Conservation (phyloP, 805 yeast genomes). For the Barnettozyma siamensis region DNA sequence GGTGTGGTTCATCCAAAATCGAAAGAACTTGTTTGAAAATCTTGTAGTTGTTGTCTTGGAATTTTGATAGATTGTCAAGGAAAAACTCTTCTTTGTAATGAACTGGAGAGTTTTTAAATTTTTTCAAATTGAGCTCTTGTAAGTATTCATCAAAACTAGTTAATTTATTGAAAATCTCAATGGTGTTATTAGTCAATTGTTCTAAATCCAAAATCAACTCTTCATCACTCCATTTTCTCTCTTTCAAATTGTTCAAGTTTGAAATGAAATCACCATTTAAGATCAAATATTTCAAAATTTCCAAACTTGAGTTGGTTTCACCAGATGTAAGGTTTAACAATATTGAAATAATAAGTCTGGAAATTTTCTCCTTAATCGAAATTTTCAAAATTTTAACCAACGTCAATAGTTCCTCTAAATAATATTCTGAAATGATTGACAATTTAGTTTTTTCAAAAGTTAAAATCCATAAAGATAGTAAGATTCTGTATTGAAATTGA, state of each 20-base stretch:
- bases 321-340: slow-evolving; percentile 53
- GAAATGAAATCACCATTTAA: slow-evolving; percentile 72
- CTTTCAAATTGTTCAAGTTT: slow-evolving; percentile 61
- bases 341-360: slow-evolving; percentile 75
- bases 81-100: slow-evolving; percentile 87
- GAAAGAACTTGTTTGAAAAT: slow-evolving; percentile 56
- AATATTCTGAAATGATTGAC: slow-evolving; percentile 47
- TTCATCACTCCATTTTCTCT: slow-evolving; percentile 92
- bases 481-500: slow-evolving; percentile 77
- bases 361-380: slow-evolving; percentile 88
- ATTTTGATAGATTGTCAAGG: slow-evolving; percentile 72
- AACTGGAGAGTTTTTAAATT: slow-evolving; percentile 85
- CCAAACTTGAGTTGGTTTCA: slow-evolving; percentile 33
- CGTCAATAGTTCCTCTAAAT: slow-evolving; percentile 41
- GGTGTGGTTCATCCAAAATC: slow-evolving; percentile 37
- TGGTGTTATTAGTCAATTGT: slow-evolving; percentile 51
- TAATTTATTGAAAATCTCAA: slow-evolving; percentile 67
- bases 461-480: slow-evolving; percentile 78
- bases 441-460: slow-evolving; percentile 59
- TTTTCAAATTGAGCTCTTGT: slow-evolving; percentile 75
- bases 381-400: slow-evolving; percentile 55
- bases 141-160: slow-evolving; percentile 91
- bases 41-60: slow-evolving; percentile 75
- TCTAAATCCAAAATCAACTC: slow-evolving; percentile 75
- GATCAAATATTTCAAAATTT: slow-evolving; percentile 57